Evolutionary conservation across 148 eudicot species (phyloP).

Genomic region (Bassia scoparia): DNA sequence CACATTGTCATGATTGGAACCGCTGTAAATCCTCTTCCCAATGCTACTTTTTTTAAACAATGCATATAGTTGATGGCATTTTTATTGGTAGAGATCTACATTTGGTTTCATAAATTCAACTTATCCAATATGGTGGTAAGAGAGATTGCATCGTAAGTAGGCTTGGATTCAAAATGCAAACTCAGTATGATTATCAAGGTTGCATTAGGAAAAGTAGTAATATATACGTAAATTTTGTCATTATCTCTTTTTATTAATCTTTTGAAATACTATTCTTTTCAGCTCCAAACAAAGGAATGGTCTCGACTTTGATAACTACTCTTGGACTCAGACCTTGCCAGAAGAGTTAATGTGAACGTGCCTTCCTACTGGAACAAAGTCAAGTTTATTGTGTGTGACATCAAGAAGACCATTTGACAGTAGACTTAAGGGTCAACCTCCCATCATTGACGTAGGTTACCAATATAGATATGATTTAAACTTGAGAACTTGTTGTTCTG

Average conservation of each 20-base stretch:
- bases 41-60: no score
- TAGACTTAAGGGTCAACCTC: slow-evolving; percentile 83
- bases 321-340: slow-evolving; percentile 70
- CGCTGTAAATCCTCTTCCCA: no score
- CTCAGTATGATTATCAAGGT: no score
- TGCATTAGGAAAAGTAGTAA: no score
- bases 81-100: no score
- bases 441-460: slow-evolving; percentile 57
- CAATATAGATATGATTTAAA: neutral
- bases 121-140: no score
- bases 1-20: no score
- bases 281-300: slow-evolving; percentile 80
- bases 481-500: neutral
- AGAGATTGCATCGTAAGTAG: no score
- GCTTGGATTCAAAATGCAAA: no score
- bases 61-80: no score
- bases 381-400: slow-evolving; percentile 55
- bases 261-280: slow-evolving; percentile 8
- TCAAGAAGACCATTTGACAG: slow-evolving; percentile 74
- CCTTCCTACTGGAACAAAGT: slow-evolving; percentile 67
- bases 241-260: slow-evolving; percentile 1
- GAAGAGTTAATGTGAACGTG: slow-evolving; percentile 59
- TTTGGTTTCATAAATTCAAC: no score
- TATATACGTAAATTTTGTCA: neutral
- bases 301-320: slow-evolving; percentile 59